A percentile compares a stretch with the other conserved stretches of the same genome.
These are phyloP conservation scores for Mallotus japonicus DNA, from an alignment of 441 rosid genomes.

Conservation along the genomic window DNA sequence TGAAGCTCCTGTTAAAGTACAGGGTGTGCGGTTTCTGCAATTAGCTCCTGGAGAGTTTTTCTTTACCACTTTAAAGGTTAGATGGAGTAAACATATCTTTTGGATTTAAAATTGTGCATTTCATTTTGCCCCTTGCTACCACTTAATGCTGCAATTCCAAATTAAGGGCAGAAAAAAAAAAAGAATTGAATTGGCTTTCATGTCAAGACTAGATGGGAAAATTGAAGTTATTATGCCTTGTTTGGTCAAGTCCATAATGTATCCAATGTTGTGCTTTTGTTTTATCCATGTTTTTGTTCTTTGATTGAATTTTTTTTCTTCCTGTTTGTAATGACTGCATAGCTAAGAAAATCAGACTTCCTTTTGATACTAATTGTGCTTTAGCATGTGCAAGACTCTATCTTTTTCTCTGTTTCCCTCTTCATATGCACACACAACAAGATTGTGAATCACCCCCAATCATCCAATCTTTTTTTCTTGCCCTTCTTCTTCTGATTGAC, in stretches of 20 bases:
- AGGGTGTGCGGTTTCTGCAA: conserved; percentile 92
- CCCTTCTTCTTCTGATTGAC: neutral
- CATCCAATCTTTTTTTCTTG: neutral
- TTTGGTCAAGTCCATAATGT: conserved; percentile 1
- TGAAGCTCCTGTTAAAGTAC: conserved; percentile 92
- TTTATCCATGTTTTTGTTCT: neutral
- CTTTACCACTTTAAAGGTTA: conserved; percentile 93
- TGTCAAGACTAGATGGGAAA: neutral
- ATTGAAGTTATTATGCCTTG: neutral
- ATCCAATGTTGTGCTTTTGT: neutral
- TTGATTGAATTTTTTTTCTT: too few relatives aligned
- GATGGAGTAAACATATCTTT: conserved; percentile 16
- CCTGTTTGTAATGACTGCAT: too few relatives aligned
- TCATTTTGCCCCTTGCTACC: neutral
- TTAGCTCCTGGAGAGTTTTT: conserved; percentile 96
- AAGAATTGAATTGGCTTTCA: neutral
- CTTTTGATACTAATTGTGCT: neutral
- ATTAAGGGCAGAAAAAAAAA: neutral
- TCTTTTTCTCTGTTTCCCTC: neutral
- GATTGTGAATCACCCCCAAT: neutral
- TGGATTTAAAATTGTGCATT: conserved; percentile 8
- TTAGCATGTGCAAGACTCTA: neutral
- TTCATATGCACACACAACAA: neutral
- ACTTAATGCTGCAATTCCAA: neutral
- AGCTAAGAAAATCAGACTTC: neutral